A percentile compares a stretch with the other conserved stretches of the same genome.
These are phyloP conservation scores for Fusarium zealandicum DNA, from an alignment of 2,329 filamentous ascomycete species.

Conservation along the genomic window DNA sequence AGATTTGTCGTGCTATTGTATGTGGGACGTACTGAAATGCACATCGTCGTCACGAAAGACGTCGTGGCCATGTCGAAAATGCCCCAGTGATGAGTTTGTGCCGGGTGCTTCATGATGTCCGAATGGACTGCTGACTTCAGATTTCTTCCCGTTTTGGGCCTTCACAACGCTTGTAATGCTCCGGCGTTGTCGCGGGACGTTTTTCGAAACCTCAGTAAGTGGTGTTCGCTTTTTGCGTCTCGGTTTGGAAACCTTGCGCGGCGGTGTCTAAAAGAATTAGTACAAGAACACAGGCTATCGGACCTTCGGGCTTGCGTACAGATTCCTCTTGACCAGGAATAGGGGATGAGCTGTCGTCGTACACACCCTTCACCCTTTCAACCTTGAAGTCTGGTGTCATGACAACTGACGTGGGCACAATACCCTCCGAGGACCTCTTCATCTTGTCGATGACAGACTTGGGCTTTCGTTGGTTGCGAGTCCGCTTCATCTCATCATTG, in stretches of 20 bases:
- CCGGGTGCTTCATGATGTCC: constrained; percentile 19
- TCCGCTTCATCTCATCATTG: constrained; percentile 74
- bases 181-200: constrained; percentile 44
- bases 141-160: constrained; percentile 26
- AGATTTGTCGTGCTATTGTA: not conserved
- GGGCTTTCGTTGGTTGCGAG: constrained; percentile 80
- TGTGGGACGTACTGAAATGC: constrained; percentile 35
- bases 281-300: not conserved
- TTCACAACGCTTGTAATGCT: constrained; percentile 28
- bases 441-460: constrained; percentile 73
- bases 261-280: constrained; percentile 37
- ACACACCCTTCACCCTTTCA: constrained; percentile 63
- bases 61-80: constrained; percentile 39
- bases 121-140: constrained; percentile 25
- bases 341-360: constrained; percentile 64
- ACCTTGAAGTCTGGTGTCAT: constrained; percentile 62
- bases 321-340: constrained; percentile 49
- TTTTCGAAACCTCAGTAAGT: constrained; percentile 47
- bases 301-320: constrained; percentile 48
- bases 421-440: constrained; percentile 67
- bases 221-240: constrained; percentile 45
- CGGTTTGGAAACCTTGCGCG: constrained; percentile 42
- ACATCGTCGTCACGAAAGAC: constrained; percentile 44
- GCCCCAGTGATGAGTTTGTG: constrained; percentile 20
- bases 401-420: constrained; percentile 70